Evolutionary conservation across 331 rosid genomes (phyloP).

Genomic region (Cucumis variabilis): DNA sequence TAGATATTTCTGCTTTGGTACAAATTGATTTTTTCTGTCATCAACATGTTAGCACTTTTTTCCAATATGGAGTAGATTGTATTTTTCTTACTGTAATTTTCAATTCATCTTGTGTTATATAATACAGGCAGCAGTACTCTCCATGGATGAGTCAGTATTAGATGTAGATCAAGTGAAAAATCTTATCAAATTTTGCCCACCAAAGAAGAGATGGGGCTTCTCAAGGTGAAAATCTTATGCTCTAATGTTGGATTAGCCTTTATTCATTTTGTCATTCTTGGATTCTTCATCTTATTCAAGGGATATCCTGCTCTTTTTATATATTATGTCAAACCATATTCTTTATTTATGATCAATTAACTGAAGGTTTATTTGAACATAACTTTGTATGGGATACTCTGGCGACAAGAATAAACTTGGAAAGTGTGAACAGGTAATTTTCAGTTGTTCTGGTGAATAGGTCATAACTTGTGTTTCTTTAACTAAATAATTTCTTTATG

Average conservation of each 20-base stretch:
- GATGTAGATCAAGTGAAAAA: constrained; percentile 98
- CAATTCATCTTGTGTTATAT: constrained; percentile 2
- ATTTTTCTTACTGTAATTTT: background rate
- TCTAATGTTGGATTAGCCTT: constrained; percentile 3
- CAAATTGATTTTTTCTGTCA: constrained; percentile 21
- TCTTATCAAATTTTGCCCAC: constrained; percentile 98
- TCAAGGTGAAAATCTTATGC: constrained; percentile 67
- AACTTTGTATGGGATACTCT: constrained; percentile 66
- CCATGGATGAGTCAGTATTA: constrained; percentile 91
- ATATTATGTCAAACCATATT: constrained; percentile 18
- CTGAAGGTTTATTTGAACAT: constrained; percentile 43
- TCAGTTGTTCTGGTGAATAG: background rate
- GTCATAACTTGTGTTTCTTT: background rate
- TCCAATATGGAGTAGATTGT: background rate
- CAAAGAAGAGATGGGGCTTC: constrained; percentile 97
- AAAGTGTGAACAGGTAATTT: constrained; percentile 90
- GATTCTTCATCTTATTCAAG: constrained; percentile 34
- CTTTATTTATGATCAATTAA: no score
- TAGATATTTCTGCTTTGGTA: constrained; percentile 4
- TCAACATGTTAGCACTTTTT: background rate
- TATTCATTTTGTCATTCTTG: constrained; percentile 29
- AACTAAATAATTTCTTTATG: background rate
- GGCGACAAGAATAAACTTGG: constrained; percentile 93
- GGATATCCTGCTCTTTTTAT: background rate
- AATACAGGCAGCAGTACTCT: constrained; percentile 89